A percentile compares a stretch with the other conserved stretches of the same genome.
Evolutionary conservation across 208 protist species (phyloP).

Genomic region (Crithidia fasciculata): DNA sequence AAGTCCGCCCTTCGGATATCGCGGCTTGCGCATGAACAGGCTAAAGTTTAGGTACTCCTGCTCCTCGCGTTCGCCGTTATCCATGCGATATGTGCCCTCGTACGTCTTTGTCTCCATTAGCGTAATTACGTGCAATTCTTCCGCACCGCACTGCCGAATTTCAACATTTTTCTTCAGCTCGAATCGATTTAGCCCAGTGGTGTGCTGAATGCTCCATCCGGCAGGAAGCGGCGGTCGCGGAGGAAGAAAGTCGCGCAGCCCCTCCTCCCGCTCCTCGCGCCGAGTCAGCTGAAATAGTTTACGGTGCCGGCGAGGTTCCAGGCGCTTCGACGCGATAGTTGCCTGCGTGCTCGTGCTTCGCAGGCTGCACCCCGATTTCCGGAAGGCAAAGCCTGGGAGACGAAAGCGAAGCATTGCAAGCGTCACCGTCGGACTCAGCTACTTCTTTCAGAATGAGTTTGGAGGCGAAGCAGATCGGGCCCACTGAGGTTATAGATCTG

Average conservation of each 20-base stretch:
- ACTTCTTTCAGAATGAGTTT: too few relatives aligned
- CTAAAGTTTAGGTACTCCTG: conserved; percentile 88
- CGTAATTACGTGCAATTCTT: conserved; percentile 69
- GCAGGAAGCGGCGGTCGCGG: conserved; percentile 60
- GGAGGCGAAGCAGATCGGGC: too few relatives aligned
- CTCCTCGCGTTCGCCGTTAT: conserved; percentile 87
- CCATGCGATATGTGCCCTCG: conserved; percentile 86
- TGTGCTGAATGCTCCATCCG: conserved; percentile 71
- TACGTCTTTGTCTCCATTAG: conserved; percentile 82
- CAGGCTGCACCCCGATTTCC: background rate
- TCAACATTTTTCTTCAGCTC: conserved; percentile 73
- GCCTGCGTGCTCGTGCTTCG: background rate
- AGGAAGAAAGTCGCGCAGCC: conserved; percentile 84
- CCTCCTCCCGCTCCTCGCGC: conserved; percentile 75
- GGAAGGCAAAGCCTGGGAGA: background rate
- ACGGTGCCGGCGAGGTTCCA: conserved; percentile 38
- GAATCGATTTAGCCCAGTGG: conserved; percentile 66
- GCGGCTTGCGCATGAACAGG: conserved; percentile 72
- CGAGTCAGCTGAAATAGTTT: conserved; percentile 57
- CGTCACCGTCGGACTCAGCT: too few relatives aligned
- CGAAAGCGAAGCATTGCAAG: background rate
- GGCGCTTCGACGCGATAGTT: background rate
- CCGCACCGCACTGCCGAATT: conserved; percentile 63
- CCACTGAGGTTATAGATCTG: too few relatives aligned
- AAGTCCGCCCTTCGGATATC: conserved; percentile 56